A percentile compares a stretch with the other conserved stretches of the same genome.
phyloP scores from a whole-genome alignment of 768 basidiomycete genomes.

The Leccinellum albellum region DNA sequence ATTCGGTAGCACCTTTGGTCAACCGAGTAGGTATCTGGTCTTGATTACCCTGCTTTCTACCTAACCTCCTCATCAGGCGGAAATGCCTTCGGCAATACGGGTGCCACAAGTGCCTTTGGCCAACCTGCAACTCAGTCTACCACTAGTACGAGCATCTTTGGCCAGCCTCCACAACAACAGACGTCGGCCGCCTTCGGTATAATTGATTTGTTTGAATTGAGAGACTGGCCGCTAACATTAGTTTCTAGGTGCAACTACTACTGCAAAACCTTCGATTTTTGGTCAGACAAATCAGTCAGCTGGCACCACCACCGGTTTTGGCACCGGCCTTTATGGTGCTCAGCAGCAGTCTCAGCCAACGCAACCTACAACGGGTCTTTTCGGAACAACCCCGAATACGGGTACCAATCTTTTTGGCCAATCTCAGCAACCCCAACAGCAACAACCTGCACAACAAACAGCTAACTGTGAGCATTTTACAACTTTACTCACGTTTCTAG shows the following conservation, averaged over 20 bases:
- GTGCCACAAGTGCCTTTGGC: conserved; percentile 23
- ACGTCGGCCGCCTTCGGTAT: conserved; percentile 38
- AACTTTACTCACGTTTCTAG: not conserved
- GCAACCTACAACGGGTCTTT: conserved; percentile 25
- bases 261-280: conserved; percentile 47
- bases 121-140: conserved; percentile 25
- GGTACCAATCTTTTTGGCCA: conserved; percentile 34
- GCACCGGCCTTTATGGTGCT: conserved; percentile 26
- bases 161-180: conserved; percentile 37
- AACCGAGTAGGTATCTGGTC: conserved; percentile 19
- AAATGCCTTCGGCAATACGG: conserved; percentile 21
- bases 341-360: conserved; percentile 26
- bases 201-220: conserved; percentile 29
- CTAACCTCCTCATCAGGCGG: conserved; percentile 16
- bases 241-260: conserved; percentile 28
- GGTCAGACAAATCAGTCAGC: conserved; percentile 44
- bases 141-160: conserved; percentile 29
- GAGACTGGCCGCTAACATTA: not conserved
- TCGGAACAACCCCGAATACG: conserved; percentile 26
- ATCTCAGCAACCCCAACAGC: conserved; percentile 28
- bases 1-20: conserved; percentile 25
- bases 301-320: conserved; percentile 34
- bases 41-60: not conserved
- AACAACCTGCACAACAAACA: conserved; percentile 38
- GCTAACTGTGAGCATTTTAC: conserved; percentile 32